phyloP scores from a whole-genome alignment of 2,329 filamentous ascomycete genomes.

The Epichloe festucae region DNA sequence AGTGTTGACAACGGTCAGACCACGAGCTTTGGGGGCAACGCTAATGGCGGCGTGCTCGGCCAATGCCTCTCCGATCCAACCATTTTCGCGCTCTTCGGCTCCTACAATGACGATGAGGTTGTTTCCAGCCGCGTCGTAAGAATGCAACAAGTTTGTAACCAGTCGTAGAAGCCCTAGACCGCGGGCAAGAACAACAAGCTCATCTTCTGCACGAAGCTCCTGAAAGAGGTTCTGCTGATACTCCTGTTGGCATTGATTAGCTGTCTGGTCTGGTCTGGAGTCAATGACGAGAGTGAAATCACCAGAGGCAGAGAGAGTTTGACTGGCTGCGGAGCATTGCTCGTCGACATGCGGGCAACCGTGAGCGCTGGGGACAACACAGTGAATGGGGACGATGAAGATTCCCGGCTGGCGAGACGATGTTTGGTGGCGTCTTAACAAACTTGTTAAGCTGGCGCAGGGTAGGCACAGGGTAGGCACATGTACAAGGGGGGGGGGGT shows the following conservation, averaged over 20 bases:
- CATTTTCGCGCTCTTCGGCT: conserved; percentile 85
- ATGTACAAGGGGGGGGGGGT: too few relatives aligned
- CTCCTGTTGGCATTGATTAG: conserved; percentile 33
- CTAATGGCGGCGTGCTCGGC: conserved; percentile 92
- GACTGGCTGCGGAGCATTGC: conserved; percentile 51
- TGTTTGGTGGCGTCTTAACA: too few relatives aligned
- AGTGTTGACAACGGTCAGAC: conserved; percentile 85
- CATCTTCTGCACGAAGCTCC: conserved; percentile 80
- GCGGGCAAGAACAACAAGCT: conserved; percentile 80
- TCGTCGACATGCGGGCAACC: conserved; percentile 34
- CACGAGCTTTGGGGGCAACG: conserved; percentile 66
- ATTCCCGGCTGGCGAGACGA: background rate
- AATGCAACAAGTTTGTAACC: conserved; percentile 90
- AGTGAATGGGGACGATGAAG: background rate
- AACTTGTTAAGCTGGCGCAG: too few relatives aligned
- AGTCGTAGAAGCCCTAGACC: conserved; percentile 86
- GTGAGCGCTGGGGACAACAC: background rate
- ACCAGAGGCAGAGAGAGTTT: conserved; percentile 61
- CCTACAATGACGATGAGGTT: conserved; percentile 83
- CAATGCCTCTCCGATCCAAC: conserved; percentile 90
- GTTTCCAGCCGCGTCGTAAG: conserved; percentile 90
- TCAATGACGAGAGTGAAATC: background rate
- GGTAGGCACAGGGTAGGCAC: too few relatives aligned
- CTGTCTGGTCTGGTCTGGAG: background rate
- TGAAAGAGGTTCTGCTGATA: conserved; percentile 95